These are phyloP conservation scores for Effrenium voratum DNA, from an alignment of 73 alveolate genomes.

Conservation along the genomic window DNA sequence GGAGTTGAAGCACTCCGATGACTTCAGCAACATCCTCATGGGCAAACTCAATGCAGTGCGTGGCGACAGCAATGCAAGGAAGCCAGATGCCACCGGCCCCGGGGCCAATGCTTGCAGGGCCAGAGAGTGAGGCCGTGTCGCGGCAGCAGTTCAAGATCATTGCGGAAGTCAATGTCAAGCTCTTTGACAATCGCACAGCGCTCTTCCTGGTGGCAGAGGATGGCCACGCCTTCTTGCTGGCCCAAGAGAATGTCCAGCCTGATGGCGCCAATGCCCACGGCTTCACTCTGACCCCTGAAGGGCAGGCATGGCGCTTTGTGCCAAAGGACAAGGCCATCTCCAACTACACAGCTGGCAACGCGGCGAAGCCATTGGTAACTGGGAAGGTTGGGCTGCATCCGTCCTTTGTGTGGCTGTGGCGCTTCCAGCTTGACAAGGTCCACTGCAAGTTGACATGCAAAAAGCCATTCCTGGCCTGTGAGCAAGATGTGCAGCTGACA, in stretches of 20 bases:
- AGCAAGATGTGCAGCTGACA: background rate
- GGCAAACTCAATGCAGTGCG: too few relatives aligned
- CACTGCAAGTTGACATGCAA: background rate
- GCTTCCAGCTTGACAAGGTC: background rate
- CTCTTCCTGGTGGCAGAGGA: background rate
- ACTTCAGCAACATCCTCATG: background rate
- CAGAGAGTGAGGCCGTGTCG: background rate
- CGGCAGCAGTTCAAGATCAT: background rate
- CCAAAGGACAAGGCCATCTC: background rate
- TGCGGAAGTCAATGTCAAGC: background rate
- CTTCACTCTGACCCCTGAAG: background rate
- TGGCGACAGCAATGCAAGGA: too few relatives aligned
- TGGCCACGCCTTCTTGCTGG: conserved; percentile 15
- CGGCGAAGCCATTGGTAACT: background rate
- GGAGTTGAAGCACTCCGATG: background rate
- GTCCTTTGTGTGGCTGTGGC: too few relatives aligned
- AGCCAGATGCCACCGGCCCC: background rate
- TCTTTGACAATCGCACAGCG: background rate
- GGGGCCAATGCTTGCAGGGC: background rate
- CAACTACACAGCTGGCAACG: background rate
- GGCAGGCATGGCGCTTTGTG: background rate
- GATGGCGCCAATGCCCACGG: conserved; percentile 17
- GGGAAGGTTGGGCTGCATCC: background rate
- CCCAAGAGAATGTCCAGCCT: background rate
- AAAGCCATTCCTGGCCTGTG: background rate